phyloP scores from a whole-genome alignment of 305 asterid genomes.

The Petunia hybrid region DNA sequence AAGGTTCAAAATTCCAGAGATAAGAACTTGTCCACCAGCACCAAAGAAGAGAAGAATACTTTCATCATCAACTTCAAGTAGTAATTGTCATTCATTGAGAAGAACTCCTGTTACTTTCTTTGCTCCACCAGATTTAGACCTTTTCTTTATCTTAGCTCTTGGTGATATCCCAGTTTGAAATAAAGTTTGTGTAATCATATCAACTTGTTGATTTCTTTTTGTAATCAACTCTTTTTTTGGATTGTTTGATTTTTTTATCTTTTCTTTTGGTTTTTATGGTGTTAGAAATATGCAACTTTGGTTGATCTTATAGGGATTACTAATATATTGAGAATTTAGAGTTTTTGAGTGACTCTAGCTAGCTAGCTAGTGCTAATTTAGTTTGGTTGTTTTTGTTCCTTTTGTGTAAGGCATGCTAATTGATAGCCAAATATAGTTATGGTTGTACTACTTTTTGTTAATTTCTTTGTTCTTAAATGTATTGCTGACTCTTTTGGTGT shows the following conservation, averaged over 20 bases:
- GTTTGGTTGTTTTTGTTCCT: conserved; percentile 32
- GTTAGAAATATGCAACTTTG: conserved; percentile 14
- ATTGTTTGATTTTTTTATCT: background rate
- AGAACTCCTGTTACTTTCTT: conserved; percentile 57
- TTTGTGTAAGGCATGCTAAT: conserved; percentile 48
- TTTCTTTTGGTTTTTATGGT: background rate
- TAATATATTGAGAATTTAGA: conserved; percentile 28
- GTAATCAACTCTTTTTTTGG: background rate
- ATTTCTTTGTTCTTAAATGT: conserved; percentile 34
- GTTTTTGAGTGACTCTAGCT: conserved; percentile 37
- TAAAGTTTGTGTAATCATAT: conserved; percentile 26
- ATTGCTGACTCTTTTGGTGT: conserved; percentile 31
- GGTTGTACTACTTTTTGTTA: conserved; percentile 23
- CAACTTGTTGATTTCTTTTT: conserved; percentile 37
- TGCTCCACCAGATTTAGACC: conserved; percentile 75
- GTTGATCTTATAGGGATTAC: background rate
- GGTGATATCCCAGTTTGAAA: conserved; percentile 47
- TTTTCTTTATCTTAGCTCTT: conserved; percentile 64
- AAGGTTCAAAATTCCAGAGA: conserved; percentile 71
- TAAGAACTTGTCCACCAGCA: conserved; percentile 78
- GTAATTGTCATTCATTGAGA: conserved; percentile 42
- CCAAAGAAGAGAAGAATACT: conserved; percentile 63
- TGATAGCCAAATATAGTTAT: conserved; percentile 30
- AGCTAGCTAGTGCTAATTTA: conserved; percentile 33
- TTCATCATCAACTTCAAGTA: conserved; percentile 20